Evolutionary conservation across 306 rosid species (phyloP), one percentile per base, ranked within the genome.

Genomic region (Gleditsia sinensis): DNA sequence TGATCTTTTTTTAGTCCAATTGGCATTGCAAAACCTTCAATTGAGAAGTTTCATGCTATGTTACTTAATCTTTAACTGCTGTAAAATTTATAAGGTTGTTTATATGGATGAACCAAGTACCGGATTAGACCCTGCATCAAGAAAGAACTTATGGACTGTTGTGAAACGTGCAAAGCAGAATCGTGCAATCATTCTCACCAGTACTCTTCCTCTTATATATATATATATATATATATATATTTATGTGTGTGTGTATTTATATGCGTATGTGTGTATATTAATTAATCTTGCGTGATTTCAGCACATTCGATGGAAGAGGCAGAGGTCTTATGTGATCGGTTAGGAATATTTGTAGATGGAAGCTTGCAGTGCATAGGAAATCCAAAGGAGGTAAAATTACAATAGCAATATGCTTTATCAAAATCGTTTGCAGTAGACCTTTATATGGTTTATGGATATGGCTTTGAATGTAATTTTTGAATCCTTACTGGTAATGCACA

Each of bases 291-390:
- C 66, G 20, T 74, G 51, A 61, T 53, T 81, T 81, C 94, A 93
- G 97, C 97, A 43, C 97, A 93, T 88, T 93, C 97, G 62, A 93
- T 89, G 97, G 98, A 93, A 84, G 97, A 93, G 83, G 98, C 97
- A 40, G 97, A 93, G 75, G 92, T 85, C 48, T 78, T 91, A 37
- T 93, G 97, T 48, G 97, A 91, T 72, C 89, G 98, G 77, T 65
- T 91, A 57, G 97, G 97, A 75, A 89, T 91, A 55, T 93, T 93
- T 25, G 96, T 86, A 17, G 94, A 89, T 66, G 96, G 98, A 42
- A 83, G 85, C 85, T 83, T 89, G 87, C 97, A 91, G 81, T 93
- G 98, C 82, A 89, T 93, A 40, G 98, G 98, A 76, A 91, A 93
- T 81, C 92, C 98, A 28, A 93, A 86, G 39, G 96, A 91, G 97